Evolutionary conservation across 305 asterid genomes (phyloP), one percentile per base, ranked within the genome.

Genomic region (Fraxinus floribunda): DNA sequence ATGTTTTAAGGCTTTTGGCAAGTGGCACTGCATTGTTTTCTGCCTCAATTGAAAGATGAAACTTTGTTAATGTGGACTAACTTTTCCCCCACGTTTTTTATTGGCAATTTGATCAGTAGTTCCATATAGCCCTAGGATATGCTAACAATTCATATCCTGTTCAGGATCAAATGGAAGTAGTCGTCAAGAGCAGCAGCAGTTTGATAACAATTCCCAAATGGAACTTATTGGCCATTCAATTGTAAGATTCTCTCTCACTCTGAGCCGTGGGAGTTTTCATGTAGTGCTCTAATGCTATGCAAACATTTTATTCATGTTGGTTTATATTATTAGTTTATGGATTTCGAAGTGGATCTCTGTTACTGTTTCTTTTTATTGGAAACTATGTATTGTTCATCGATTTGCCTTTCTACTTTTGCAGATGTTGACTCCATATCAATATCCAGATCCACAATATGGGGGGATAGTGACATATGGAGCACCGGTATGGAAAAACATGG

Each of bases 181-280:
- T 7, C 88, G 49, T 79, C 91, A 70, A 81, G 92, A 84, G 78
- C 88, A 85, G 79, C 93, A 87, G 80, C 91, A 83, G 72, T 82
- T 82, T 77, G 87, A 83, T 77, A 83, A 87, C 71, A 87, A 85
- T 87, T 80, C 93, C 72, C 95, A 89, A 72, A 91, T 89, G 93
- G 94, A 93, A 84, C 91, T 90, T 80, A 92, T 91, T 79, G 91
- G 97, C 44, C 97, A 91, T 89, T 93, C 97, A 75, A 88, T 92
- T 85, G 97, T 92, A 86, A 89, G 93, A 57, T 7, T 74, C 62
- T 75, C 44, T 24, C 38, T 34, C 36, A 1, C 41, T 8, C 46
- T 74, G 76, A 70, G 35, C 29, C 20, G 22, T 35, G 26, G 24
- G 44, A 73, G 34, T 35, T 32, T 75, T 77, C 46, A 11, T 80